A percentile compares a stretch with the other conserved stretches of the same genome.
phyloP scores from a whole-genome alignment of 805 yeast genomes.

The Yarrowia bubula region DNA sequence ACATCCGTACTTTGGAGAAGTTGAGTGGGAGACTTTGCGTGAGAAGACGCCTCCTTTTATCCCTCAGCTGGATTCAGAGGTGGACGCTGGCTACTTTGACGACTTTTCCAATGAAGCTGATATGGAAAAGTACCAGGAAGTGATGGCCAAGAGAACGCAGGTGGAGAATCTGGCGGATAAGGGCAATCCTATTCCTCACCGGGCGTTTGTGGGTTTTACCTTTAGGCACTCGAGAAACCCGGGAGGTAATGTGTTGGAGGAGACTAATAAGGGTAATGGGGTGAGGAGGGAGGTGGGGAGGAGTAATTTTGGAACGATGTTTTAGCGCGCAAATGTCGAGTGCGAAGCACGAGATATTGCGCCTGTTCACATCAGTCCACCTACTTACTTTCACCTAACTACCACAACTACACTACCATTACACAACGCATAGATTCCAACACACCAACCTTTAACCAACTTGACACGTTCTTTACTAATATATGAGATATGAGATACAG shows the following conservation, averaged over 20 bases:
- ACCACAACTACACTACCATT: too few relatives aligned
- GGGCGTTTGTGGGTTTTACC: conserved; percentile 90
- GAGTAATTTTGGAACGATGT: conserved; percentile 26
- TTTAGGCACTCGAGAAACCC: conserved; percentile 67
- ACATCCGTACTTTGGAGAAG: conserved; percentile 80
- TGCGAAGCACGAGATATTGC: too few relatives aligned
- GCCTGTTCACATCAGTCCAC: too few relatives aligned
- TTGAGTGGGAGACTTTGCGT: conserved; percentile 73
- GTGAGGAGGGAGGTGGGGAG: conserved; percentile 2
- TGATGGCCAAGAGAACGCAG: conserved; percentile 84
- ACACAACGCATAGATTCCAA: conserved; percentile 2
- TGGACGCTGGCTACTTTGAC: conserved; percentile 98
- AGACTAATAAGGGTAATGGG: conserved; percentile 18
- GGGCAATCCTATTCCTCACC: conserved; percentile 54
- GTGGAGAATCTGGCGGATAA: conserved; percentile 76
- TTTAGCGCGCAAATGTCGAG: background rate
- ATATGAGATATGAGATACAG: background rate
- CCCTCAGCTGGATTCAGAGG: conserved; percentile 94
- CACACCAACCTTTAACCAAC: too few relatives aligned
- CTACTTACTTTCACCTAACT: background rate
- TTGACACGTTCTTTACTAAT: conserved; percentile 6
- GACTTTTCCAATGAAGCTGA: conserved; percentile 95
- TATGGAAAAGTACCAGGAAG: conserved; percentile 97
- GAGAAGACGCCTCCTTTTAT: conserved; percentile 85
- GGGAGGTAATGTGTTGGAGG: conserved; percentile 16